phyloP scores from a whole-genome alignment of 139 green algal species.

The Chlorella ohadii region DNA sequence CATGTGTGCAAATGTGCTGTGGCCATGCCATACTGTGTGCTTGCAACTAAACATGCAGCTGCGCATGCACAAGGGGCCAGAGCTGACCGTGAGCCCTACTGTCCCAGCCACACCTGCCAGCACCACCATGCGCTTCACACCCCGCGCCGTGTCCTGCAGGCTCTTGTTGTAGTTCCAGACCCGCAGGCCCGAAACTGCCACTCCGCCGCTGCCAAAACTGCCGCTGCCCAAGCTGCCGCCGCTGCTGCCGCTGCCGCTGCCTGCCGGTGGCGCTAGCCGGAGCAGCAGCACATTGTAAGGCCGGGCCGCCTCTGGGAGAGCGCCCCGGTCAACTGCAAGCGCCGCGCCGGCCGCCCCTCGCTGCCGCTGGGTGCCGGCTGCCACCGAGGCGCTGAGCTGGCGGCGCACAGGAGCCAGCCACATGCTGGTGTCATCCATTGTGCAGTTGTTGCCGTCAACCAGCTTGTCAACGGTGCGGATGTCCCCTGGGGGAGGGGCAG shows the following conservation, averaged over 20 bases:
- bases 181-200: conserved; percentile 26
- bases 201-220: not conserved
- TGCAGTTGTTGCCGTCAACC: conserved; percentile 34
- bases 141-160: conserved; percentile 35
- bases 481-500: conserved; percentile 28
- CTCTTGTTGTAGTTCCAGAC: conserved; percentile 65
- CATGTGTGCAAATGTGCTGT: too few relatives aligned
- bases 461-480: conserved; percentile 54
- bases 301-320: not conserved
- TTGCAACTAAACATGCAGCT: too few relatives aligned
- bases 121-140: conserved; percentile 39
- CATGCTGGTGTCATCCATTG: conserved; percentile 42
- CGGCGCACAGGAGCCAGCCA: conserved; percentile 42
- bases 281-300: conserved; percentile 15
- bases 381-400: conserved; percentile 20
- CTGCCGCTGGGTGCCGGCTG: not conserved
- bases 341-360: not conserved
- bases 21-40: too few relatives aligned
- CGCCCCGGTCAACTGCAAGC: not conserved
- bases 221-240: not conserved
- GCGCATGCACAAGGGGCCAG: too few relatives aligned
- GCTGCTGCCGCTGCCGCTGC: not conserved
- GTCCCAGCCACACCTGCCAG: conserved; percentile 18
- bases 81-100: too few relatives aligned
- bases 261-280: not conserved